A percentile compares a stretch with the other conserved stretches of the same genome.
Conservation (phyloP, 2,329 filamentous ascomycete genomes). For the Alternaria arborescens region DNA sequence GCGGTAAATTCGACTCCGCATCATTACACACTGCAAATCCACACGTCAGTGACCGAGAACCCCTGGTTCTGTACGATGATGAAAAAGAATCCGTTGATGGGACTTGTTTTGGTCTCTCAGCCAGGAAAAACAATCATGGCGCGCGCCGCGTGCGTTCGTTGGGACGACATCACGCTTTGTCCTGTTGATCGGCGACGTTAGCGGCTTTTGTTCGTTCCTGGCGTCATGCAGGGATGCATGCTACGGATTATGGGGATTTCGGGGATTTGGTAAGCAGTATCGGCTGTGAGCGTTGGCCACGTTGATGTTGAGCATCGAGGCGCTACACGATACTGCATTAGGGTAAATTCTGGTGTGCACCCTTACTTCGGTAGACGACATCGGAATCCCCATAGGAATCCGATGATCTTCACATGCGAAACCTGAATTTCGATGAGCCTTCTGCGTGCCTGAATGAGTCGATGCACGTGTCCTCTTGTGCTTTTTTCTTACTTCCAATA, state of each 20-base stretch:
- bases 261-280: conserved; percentile 4
- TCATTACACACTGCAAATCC: not conserved
- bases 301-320: not conserved
- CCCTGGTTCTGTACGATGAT: conserved; percentile 1
- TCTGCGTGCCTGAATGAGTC: not conserved
- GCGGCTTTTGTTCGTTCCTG: not conserved
- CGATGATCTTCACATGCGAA: not conserved
- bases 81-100: not conserved
- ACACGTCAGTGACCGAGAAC: not conserved
- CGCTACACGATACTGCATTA: not conserved
- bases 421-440: not conserved
- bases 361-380: not conserved
- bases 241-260: not conserved
- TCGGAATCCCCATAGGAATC: not conserved
- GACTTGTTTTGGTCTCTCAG: conserved; percentile 6
- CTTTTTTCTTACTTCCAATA: not conserved
- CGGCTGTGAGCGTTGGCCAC: not conserved
- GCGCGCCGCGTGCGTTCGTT: conserved; percentile 1
- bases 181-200: not conserved
- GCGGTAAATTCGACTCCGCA: not conserved
- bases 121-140: conserved; percentile 3
- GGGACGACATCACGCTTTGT: not conserved
- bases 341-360: not conserved
- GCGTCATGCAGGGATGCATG: not conserved
- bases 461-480: not conserved